Evolutionary conservation across 768 basidiomycete genomes (phyloP).

Genomic region (Chalciporus pseudorubinellus): DNA sequence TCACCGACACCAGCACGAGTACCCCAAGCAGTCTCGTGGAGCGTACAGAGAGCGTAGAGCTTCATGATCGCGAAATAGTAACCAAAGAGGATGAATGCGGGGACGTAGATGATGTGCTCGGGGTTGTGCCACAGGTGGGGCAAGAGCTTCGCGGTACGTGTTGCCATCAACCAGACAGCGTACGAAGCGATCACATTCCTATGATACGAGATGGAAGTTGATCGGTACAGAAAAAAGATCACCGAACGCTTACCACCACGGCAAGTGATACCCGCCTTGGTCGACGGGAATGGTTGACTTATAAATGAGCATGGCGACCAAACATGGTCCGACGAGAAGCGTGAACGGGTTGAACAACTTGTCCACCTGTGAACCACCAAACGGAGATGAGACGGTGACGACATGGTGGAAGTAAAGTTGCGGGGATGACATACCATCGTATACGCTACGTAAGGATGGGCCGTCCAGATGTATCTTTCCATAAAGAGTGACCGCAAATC

Average conservation of each 20-base stretch:
- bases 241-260: slow-evolving; percentile 64
- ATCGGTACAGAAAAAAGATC: background rate
- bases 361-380: too few relatives aligned
- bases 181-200: slow-evolving; percentile 73
- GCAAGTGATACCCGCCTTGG: slow-evolving; percentile 75
- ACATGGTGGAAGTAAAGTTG: background rate
- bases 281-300: slow-evolving; percentile 70
- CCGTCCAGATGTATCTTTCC: slow-evolving; percentile 84
- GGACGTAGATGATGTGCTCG: too few relatives aligned
- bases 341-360: slow-evolving; percentile 87
- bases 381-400: background rate
- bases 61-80: too few relatives aligned
- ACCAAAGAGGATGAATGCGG: too few relatives aligned
- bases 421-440: too few relatives aligned
- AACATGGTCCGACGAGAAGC: slow-evolving; percentile 76
- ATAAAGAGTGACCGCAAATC: slow-evolving; percentile 87
- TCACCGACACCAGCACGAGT: slow-evolving; percentile 94
- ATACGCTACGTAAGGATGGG: slow-evolving; percentile 73
- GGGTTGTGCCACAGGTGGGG: too few relatives aligned
- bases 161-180: slow-evolving; percentile 65
- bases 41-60: too few relatives aligned
- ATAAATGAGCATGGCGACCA: slow-evolving; percentile 74
- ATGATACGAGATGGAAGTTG: background rate
- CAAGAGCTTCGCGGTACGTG: too few relatives aligned
- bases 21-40: slow-evolving; percentile 97